phyloP scores from a whole-genome alignment of 495 filamentous ascomycete species.

The Trichoderma reesei region DNA sequence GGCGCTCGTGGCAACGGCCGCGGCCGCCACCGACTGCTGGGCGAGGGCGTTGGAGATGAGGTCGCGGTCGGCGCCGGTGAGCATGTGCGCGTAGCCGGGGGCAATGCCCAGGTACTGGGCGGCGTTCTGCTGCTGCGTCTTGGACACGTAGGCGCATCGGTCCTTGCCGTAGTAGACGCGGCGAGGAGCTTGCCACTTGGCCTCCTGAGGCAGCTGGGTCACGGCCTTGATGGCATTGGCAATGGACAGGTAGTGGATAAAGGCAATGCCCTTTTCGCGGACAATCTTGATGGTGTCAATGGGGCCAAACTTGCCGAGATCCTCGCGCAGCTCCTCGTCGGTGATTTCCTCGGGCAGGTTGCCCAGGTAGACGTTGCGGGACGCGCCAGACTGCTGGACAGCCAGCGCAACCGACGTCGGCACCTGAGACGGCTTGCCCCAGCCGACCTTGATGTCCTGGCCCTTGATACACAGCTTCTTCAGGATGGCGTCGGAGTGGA shows the following conservation, averaged over 20 bases:
- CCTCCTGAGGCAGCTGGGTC: conserved; percentile 86
- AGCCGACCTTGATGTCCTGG: conserved; percentile 98
- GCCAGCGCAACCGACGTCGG: conserved; percentile 93
- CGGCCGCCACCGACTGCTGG: conserved; percentile 94
- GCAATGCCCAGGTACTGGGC: conserved; percentile 97
- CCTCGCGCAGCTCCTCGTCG: conserved; percentile 89
- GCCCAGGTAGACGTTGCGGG: conserved; percentile 95
- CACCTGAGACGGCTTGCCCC: conserved; percentile 97
- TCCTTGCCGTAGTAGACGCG: conserved; percentile 99
- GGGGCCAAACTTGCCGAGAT: conserved; percentile 90
- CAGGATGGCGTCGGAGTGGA: conserved; percentile 98
- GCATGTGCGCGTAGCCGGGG: conserved; percentile 91
- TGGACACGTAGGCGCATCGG: conserved; percentile 94
- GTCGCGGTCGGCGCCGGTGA: conserved; percentile 91
- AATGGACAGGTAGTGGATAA: conserved; percentile 96
- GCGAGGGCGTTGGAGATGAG: conserved; percentile 91
- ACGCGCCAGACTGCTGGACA: conserved; percentile 94
- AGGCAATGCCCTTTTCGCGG: conserved; percentile 94
- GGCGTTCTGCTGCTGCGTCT: conserved; percentile 98
- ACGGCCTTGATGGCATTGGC: conserved; percentile 99
- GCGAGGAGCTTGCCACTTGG: conserved; percentile 90
- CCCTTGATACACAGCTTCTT: conserved; percentile 97
- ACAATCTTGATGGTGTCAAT: conserved; percentile 98
- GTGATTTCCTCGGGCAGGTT: conserved; percentile 83
- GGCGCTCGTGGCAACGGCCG: conserved; percentile 90